Evolutionary conservation across 179 eudicot genomes (phyloP), one percentile per base, ranked within the genome.

Genomic region (Vitellaria paradoxa): DNA sequence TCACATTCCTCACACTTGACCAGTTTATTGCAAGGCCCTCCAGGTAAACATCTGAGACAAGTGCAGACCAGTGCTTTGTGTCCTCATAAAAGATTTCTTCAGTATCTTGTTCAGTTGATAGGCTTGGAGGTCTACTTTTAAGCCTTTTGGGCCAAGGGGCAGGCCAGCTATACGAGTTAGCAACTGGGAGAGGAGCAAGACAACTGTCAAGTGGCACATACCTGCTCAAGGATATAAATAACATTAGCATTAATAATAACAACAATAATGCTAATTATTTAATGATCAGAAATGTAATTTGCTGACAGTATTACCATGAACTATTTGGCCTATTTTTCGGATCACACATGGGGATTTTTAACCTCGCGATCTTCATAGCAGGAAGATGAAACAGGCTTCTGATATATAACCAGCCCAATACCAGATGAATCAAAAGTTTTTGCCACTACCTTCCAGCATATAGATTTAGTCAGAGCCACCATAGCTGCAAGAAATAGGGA

Each of bases 61-160:
- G 79, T 46, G 86, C 76, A 49, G 89, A 77, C 98, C 98, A 92
- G 78, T 86, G 89, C 76, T 77, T 83, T 30, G 91, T 92, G 80
- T 93, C 97, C 62, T 85, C 85, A 47, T 81, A 68, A 65, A 88
- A 92, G 59, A 80, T 69, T 61, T 83, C 87, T 82, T 81, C 90
- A 79, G 91, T 88, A 45, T 80, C 80, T 67, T 76, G 80, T 57
- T 84, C 86, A 17, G 84, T 75, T 69, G 94, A 86, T 74, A 96
- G 87, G 81, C 88, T 82, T 53, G 75, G 73, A 61, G 99, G 98
- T 66, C 70, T 85, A 63, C 84, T 81, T 37, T 63, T 88, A 71
- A 96, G 97, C 87, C 99, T 90, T 75, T 89, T 64, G 26, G 98
- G 99, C 99, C 99, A 96, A 55, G 86, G 70, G 65, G 86, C 83